Base-by-base conservation (phyloP, 495 filamentous ascomycete species). In the Neurospora terricola region DNA sequence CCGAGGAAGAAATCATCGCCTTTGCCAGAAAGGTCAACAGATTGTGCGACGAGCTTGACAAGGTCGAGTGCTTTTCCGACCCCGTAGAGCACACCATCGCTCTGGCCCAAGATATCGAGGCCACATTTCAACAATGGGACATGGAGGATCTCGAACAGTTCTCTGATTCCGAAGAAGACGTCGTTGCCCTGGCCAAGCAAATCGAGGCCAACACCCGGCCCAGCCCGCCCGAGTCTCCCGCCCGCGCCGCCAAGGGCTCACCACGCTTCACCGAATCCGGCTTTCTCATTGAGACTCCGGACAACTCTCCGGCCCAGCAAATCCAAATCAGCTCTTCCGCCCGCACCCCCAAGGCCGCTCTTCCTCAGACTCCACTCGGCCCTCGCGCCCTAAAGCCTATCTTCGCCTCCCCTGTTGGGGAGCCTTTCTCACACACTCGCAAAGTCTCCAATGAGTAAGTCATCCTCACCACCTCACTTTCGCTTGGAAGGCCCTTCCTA, bases 101-200 rank as follows among this genome's bases (percentile, higher is more conserved):
- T 1, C 54, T 62, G 0, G 54, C 27, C 2, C 2, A 1, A 3
- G 27, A 62, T 0, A 16, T 16, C 2, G 54, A 62, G 2, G 54
- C 27, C 0, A 34, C 54, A 0, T 62, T 62, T 2, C 2, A 0
- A 3, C 14, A 62, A 9, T 62, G 54, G 54, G 27, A 62, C 0
- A 14, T 18, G 6, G 54, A 62, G 7, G 54, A 62, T 0, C 14
- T 62, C 0, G 54, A 18, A 1, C 0, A 1, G 0, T 54, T 54
- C 27, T 34, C 27, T 0, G 54, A 62, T 27, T 4, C 0, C 0
- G 54, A 62, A 3, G 54, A 62, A 0, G 23, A 62, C 3, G 12
- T 0, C 0, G 9, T 62, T 0, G 27, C 54, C 0, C 2, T 34
- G 0, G 54, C 54, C 0, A 62, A 34, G 27, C 2, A 62, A 0